Evolutionary conservation across 2,329 filamentous ascomycete species (phyloP), one percentile per base, ranked within the genome.

Genomic region (Hymenoscyphus scutula): DNA sequence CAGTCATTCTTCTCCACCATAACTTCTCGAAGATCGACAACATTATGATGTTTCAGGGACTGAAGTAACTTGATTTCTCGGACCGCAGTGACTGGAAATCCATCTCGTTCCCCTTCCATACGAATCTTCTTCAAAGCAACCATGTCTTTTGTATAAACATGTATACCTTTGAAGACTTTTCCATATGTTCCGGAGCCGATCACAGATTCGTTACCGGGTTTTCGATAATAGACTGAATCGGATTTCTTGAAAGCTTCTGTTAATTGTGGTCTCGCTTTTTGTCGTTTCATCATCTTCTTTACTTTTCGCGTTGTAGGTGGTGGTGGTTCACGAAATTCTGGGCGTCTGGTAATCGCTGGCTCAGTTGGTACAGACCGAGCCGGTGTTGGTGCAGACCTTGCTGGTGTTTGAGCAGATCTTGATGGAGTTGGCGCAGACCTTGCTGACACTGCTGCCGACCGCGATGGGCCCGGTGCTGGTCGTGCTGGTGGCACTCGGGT

Each of bases 1-100:
- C 95, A 99, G 76, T 98, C 93, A 69, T 98, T 98, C 74, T 89
- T 91, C 77, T 99, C 95, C 1, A 99, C 95, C 95, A 99, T 99
- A 68, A 96, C 91, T 77, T 97, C 92, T 68, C 90, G 86, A 19
- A 97, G 79, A 48, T 88, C 87, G 62, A 97, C 91, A 58, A 97
- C 88, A 71, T 96, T 96, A 63, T 82, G 79, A 71, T 96, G 91
- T 66, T 89, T 88, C 25, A 96, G 81, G 3, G 90, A 93, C 73
- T 96, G 92, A n/a, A 97, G 81, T 27, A 97, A 80, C 75, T 96
- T 96, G 79, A 97, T 93, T 75, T 97, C 92, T 64, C 92, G 87
- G 29, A 96, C 90, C 0, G 92, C 92, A 0, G 92, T 97, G 53
- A 97, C 91, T 0, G 92, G 92, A 69, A 96, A 96, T 0, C 92